Percentiles rank a stretch among this genome's conserved stretches.
phyloP scores from a whole-genome alignment of 2,329 filamentous ascomycete genomes.

The Colletotrichum lini region DNA sequence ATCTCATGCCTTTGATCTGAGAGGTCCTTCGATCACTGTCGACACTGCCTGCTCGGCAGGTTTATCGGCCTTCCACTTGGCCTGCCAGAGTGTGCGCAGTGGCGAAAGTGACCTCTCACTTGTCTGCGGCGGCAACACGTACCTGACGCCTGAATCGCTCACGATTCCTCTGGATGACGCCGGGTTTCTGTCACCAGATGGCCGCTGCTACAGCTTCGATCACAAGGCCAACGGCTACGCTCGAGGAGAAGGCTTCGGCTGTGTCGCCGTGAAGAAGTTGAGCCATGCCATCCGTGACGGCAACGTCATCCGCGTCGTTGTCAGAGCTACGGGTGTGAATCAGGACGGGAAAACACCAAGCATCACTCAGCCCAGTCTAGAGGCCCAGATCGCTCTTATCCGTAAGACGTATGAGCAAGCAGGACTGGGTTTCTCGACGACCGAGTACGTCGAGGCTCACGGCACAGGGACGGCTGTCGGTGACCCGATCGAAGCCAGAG shows the following conservation, averaged over 20 bases:
- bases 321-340: constrained; percentile 67
- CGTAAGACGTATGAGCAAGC: constrained; percentile 59
- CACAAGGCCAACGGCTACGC: constrained; percentile 73
- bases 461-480: constrained; percentile 73
- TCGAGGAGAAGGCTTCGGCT: constrained; percentile 73
- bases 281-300: constrained; percentile 69
- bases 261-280: constrained; percentile 71
- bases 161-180: constrained; percentile 66
- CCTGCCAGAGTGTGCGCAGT: constrained; percentile 62
- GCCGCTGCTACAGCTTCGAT: constrained; percentile 69
- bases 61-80: constrained; percentile 67
- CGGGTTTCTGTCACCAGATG: constrained; percentile 66
- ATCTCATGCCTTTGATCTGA: constrained; percentile 68
- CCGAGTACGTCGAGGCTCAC: constrained; percentile 69
- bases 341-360: constrained; percentile 72
- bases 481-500: constrained; percentile 64
- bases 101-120: constrained; percentile 58
- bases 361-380: constrained; percentile 70
- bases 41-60: constrained; percentile 73
- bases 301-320: constrained; percentile 70
- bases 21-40: constrained; percentile 69
- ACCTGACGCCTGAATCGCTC: constrained; percentile 68
- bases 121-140: constrained; percentile 66
- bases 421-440: constrained; percentile 59
- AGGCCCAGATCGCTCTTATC: constrained; percentile 67